Evolutionary conservation across 139 green algal genomes (phyloP), one percentile per base, ranked within the genome.

Genomic region (Astrephomene gubernaculifera): DNA sequence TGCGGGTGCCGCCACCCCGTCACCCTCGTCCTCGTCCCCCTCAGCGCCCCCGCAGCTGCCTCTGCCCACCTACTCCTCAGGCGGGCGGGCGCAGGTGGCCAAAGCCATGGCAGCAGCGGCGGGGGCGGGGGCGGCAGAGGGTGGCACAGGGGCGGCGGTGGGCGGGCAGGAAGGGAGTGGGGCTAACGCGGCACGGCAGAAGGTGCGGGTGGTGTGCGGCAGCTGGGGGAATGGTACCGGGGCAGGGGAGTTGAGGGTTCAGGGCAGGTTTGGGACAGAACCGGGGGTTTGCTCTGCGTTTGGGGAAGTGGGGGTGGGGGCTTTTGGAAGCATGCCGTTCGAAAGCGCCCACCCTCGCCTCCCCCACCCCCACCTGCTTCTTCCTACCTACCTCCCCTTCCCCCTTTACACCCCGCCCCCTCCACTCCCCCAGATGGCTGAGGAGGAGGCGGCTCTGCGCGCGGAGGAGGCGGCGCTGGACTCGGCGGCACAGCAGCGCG

Each of bases 381-480:
- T n/a, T n/a, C n/a, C n/a, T n/a, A n/a, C n/a, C n/a, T n/a, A n/a
- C n/a, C n/a, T n/a, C n/a, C n/a, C n/a, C n/a, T n/a, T n/a, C n/a
- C n/a, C n/a, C n/a, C n/a, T n/a, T n/a, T n/a, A n/a, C n/a, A n/a
- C n/a, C n/a, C n/a, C n/a, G n/a, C n/a, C 49, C 12, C 49, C 17
- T 57, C 49, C 49, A 61, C 27, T 31, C 33, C 9, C 29, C 17
- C 83, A 83, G 72, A 71, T 81, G 65, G 63, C 61, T 27, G 83
- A 39, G 10, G 45, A 81, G 76, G 65, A 85, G 76, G 67, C 84
- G 25, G 75, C 65, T 1, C 53, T 81, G 75, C 52, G 49, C 0
- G 67, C 86, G 1, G 63, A 33, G 1, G 89, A 91, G 67, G 81
- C 87, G 31, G 70, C 33, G 7, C 33, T 69, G 10, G 85, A 89